Evolutionary conservation across 1,284 basidiomycete species (phyloP), one percentile per base, ranked within the genome.

Genomic region (Cystobasidium sp.): DNA sequence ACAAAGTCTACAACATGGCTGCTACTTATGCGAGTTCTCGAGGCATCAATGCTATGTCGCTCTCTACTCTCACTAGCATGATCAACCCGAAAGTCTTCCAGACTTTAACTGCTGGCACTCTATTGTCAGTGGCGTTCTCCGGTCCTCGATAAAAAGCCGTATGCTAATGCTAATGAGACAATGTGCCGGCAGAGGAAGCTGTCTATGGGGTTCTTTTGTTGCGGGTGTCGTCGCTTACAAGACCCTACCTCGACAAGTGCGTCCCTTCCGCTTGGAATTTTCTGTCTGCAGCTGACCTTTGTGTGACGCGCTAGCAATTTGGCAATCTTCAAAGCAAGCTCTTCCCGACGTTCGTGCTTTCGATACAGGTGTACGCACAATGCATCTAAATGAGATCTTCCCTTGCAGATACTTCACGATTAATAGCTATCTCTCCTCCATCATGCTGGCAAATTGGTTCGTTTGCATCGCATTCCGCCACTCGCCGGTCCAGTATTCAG

Each of bases 271-370:
- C 2, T 4, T n/a, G 18, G 41, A n/a, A 3, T 6, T 1, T 9
- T 39, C 14, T 12, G 9, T 16, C 12, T 6, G 8, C 16, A 53
- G 3, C 49, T 52, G 39, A 18, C 41, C 20, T 20, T 9, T 39
- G 0, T 31, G 39, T n/a, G 0, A 20, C 16, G 18, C 22, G 14
- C 5, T 6, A 68, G 72, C 75, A 76, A 49, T 79, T 79, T 64
- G 78, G 77, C 51, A 65, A 76, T 43, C 78, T 79, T 8, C 78
- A 79, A 51, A 72, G 75, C 43, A 66, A 72, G 43, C 66, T 77
- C 41, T 78, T 78, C 61, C 78, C 78, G 0, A 64, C 61, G 39
- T 78, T 70, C 22, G 68, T 68, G 76, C 68, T 20, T 61, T 76
- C 24, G 76, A 78, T 53, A 47, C 73, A 1, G n/a, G 22, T 44